Evolutionary conservation across 169 alveolate species (phyloP).

Genomic region (Plasmodium cynomolgi): DNA sequence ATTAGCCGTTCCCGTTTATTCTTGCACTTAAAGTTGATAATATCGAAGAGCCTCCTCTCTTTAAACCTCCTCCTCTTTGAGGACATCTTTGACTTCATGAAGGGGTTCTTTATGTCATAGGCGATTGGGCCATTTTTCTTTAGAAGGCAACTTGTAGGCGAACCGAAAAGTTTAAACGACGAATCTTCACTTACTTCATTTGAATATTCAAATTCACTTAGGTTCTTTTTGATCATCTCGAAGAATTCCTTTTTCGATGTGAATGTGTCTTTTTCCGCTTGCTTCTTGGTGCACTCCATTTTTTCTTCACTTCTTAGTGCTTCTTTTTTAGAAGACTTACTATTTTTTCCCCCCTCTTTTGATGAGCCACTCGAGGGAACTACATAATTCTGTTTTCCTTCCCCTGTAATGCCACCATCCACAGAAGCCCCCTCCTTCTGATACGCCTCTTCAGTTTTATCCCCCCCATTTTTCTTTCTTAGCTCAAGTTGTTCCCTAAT

Average conservation of each 20-base stretch:
- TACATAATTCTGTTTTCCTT: neutral
- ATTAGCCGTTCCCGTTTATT: conserved; percentile 82
- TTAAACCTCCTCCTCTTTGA: conserved; percentile 82
- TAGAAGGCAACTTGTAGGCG: conserved; percentile 56
- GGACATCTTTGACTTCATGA: conserved; percentile 78
- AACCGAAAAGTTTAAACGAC: conserved; percentile 71
- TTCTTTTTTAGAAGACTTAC: neutral
- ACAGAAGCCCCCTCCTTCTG: neutral
- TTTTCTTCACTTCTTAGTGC: neutral
- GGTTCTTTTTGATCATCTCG: conserved; percentile 34
- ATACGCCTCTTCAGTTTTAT: neutral
- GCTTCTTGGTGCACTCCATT: neutral
- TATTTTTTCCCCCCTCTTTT: neutral
- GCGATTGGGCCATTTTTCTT: conserved; percentile 82
- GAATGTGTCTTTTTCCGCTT: neutral
- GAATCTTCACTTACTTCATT: conserved; percentile 53
- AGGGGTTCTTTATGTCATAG: conserved; percentile 82
- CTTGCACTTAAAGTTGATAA: conserved; percentile 80
- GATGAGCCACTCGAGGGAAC: neutral
- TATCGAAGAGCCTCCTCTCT: conserved; percentile 80
- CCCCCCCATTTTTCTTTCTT: conserved; percentile 32
- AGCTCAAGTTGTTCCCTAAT: conserved; percentile 24
- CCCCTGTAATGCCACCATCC: neutral
- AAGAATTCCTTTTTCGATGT: conserved; percentile 34
- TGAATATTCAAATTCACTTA: conserved; percentile 15